A percentile compares a stretch with the other conserved stretches of the same genome.
phyloP scores from a whole-genome alignment of 164 flowering plant genomes.

The Chimonanthus salicifolius region DNA sequence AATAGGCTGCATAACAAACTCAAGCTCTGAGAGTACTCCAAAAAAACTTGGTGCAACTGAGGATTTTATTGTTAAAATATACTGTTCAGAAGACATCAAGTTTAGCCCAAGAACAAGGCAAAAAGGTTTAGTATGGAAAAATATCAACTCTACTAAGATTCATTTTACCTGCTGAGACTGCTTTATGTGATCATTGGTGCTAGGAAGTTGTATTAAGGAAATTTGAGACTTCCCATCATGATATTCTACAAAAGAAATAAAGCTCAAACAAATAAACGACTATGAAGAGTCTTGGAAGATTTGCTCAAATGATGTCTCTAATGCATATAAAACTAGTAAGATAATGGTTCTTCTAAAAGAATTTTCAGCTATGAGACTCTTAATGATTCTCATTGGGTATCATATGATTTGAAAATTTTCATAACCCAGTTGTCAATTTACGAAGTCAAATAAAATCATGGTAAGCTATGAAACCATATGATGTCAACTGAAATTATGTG shows the following conservation, averaged over 20 bases:
- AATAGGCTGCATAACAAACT: too few species aligned
- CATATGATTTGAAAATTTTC: too few species aligned
- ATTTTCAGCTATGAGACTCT: neutral
- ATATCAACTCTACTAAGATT: neutral
- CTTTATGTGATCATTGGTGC: conserved; percentile 41
- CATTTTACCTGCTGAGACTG: conserved; percentile 42
- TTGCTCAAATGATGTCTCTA: neutral
- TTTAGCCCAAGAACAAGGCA: neutral
- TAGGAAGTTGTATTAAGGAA: conserved; percentile 65
- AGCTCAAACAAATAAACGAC: neutral
- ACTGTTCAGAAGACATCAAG: neutral
- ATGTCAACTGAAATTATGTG: too few species aligned
- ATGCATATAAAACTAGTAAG: neutral
- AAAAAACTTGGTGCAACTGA: too few species aligned
- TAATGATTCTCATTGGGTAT: too few species aligned
- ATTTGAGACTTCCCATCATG: conserved; percentile 54
- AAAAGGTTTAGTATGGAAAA: neutral
- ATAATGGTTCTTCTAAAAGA: neutral
- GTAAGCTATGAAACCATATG: too few species aligned
- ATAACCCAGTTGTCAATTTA: too few species aligned
- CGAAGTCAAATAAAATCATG: too few species aligned
- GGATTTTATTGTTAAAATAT: neutral
- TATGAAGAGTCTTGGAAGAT: neutral
- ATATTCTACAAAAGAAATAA: conserved; percentile 38
- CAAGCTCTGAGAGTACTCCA: too few species aligned